phyloP scores from a whole-genome alignment of 2,329 filamentous ascomycete species.

The Xylariomycetidae sp. region DNA sequence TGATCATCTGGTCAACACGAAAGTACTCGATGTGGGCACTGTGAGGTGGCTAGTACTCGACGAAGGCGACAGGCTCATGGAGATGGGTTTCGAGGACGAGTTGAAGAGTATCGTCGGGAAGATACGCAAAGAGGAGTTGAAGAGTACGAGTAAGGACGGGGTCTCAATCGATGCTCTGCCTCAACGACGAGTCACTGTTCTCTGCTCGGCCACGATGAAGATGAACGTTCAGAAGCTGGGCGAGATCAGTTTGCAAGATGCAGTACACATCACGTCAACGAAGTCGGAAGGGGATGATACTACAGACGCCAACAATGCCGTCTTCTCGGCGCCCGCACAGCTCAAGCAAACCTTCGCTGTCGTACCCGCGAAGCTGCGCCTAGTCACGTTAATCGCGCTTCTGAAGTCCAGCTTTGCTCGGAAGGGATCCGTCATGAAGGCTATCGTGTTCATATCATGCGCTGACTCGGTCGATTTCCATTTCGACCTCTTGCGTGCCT shows the following conservation, averaged over 20 bases:
- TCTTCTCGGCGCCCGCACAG: slow-evolving; percentile 81
- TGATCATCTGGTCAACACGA: slow-evolving; percentile 89
- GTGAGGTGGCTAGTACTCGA: slow-evolving; percentile 93
- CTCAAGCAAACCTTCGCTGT: slow-evolving; percentile 88
- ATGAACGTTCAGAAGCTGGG: slow-evolving; percentile 92
- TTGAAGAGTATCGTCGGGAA: slow-evolving; percentile 79
- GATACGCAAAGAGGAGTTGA: slow-evolving; percentile 59
- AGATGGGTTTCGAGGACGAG: slow-evolving; percentile 93
- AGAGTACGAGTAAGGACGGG: slow-evolving; percentile 53
- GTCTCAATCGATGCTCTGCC: slow-evolving; percentile 59
- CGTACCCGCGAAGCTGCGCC: slow-evolving; percentile 79
- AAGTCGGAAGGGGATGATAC: slow-evolving; percentile 42
- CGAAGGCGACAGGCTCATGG: slow-evolving; percentile 97
- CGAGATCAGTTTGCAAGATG: slow-evolving; percentile 91
- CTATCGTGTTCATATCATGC: slow-evolving; percentile 93
- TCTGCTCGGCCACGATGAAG: slow-evolving; percentile 97
- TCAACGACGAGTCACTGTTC: slow-evolving; percentile 71
- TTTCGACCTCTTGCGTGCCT: slow-evolving; percentile 68
- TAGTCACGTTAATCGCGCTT: slow-evolving; percentile 80
- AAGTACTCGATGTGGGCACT: slow-evolving; percentile 79
- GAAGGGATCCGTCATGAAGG: slow-evolving; percentile 90
- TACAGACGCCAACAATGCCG: slow-evolving; percentile 42
- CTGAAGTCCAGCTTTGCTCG: slow-evolving; percentile 84
- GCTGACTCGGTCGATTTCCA: slow-evolving; percentile 97
- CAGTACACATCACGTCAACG: slow-evolving; percentile 72